A percentile compares a stretch with the other conserved stretches of the same genome.
Evolutionary conservation across 2,329 filamentous ascomycete genomes (phyloP).

Genomic region (Bipolaris victoriae): DNA sequence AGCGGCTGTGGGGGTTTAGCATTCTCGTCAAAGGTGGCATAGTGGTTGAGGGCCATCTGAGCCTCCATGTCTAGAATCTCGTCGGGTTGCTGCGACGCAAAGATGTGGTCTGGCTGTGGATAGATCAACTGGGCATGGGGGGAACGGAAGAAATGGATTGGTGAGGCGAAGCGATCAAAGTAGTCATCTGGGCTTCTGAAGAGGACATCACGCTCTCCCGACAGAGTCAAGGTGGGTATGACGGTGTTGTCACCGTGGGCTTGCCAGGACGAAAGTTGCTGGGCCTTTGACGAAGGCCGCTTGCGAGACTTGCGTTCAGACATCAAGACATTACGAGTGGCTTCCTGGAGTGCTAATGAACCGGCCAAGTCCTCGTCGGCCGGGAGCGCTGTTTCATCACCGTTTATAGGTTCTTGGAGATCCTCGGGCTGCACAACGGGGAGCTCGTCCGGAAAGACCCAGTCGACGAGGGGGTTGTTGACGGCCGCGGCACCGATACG

Average conservation of each 20-base stretch:
- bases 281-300: conserved; percentile 28
- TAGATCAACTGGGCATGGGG: conserved; percentile 41
- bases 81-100: conserved; percentile 36
- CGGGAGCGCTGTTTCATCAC: conserved; percentile 41
- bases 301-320: conserved; percentile 13
- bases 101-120: conserved; percentile 32
- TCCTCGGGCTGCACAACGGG: conserved; percentile 26
- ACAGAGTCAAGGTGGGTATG: conserved; percentile 40
- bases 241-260: conserved; percentile 30
- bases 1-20: conserved; percentile 16
- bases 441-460: conserved; percentile 52
- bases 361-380: conserved; percentile 37
- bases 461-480: conserved; percentile 57
- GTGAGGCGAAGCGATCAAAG: conserved; percentile 59
- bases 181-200: conserved; percentile 53
- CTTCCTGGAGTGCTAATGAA: conserved; percentile 16
- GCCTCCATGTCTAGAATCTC: conserved; percentile 40
- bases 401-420: conserved; percentile 37
- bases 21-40: conserved; percentile 26
- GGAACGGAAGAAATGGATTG: conserved; percentile 59
- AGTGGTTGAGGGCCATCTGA: conserved; percentile 39
- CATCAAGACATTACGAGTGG: conserved; percentile 9
- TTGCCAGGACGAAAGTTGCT: conserved; percentile 37
- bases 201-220: conserved; percentile 44
- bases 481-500: conserved; percentile 55